Conservation (phyloP, 805 yeast genomes). For the Candida nitratophila region DNA sequence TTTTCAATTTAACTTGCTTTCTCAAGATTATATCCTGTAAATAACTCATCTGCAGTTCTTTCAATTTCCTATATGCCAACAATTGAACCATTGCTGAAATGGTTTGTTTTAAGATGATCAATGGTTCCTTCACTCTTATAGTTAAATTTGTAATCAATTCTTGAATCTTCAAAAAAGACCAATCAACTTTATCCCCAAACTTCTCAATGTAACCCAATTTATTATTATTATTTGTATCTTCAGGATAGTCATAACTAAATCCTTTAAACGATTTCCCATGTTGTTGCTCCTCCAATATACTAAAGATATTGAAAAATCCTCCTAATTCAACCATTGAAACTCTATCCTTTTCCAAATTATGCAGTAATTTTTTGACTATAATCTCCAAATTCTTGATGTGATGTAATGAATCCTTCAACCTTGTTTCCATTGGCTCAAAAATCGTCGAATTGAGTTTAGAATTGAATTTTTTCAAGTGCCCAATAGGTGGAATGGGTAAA, state of each 20-base stretch:
- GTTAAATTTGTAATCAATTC: slow-evolving; percentile 32
- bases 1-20: slow-evolving; percentile 29
- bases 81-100: slow-evolving; percentile 35
- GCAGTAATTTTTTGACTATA: slow-evolving; percentile 29
- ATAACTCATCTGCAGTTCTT: slow-evolving; percentile 42
- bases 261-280: background rate
- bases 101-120: slow-evolving; percentile 40
- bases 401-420: slow-evolving; percentile 10
- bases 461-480: slow-evolving; percentile 18
- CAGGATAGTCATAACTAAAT: background rate
- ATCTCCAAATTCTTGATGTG: slow-evolving; percentile 26
- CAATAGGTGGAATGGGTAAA: slow-evolving; percentile 34
- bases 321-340: slow-evolving; percentile 43
- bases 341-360: slow-evolving; percentile 33
- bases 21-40: slow-evolving; percentile 27
- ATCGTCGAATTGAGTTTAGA: slow-evolving; percentile 18
- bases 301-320: slow-evolving; percentile 49
- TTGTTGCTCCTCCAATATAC: slow-evolving; percentile 34
- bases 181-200: slow-evolving; percentile 48
- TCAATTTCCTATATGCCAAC: slow-evolving; percentile 42
- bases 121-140: slow-evolving; percentile 42
- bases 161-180: slow-evolving; percentile 42
- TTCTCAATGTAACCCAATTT: slow-evolving; percentile 27
- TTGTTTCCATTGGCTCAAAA: slow-evolving; percentile 20
- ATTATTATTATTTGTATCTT: background rate